Evolutionary conservation across 768 basidiomycete genomes (phyloP).

Genomic region (Boletus barrowsii): DNA sequence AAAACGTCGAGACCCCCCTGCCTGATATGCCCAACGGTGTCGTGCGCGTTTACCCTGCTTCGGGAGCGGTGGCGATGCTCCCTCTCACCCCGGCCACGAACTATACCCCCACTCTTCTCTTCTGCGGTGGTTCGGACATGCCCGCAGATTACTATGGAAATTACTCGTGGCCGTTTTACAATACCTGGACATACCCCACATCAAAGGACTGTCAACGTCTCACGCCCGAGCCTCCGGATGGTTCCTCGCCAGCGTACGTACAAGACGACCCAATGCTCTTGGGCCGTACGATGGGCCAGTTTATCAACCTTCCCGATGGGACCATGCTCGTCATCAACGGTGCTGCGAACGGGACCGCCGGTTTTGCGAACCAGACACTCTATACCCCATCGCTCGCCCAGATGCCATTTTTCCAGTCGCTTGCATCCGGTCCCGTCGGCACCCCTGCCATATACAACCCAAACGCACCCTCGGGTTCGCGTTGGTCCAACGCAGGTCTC

Average conservation of each 20-base stretch:
- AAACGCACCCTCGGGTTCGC: constrained; percentile 60
- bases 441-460: constrained; percentile 86
- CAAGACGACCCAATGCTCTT: constrained; percentile 76
- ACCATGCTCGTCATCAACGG: constrained; percentile 83
- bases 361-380: constrained; percentile 64
- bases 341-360: constrained; percentile 82
- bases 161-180: constrained; percentile 67
- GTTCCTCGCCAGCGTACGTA: constrained; percentile 54
- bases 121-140: constrained; percentile 89
- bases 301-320: constrained; percentile 78
- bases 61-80: constrained; percentile 85
- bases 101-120: constrained; percentile 79
- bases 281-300: constrained; percentile 88
- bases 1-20: constrained; percentile 57
- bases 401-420: constrained; percentile 70
- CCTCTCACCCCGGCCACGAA: constrained; percentile 88
- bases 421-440: constrained; percentile 77
- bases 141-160: constrained; percentile 70
- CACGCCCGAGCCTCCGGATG: constrained; percentile 78
- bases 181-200: constrained; percentile 71
- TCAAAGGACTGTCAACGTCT: constrained; percentile 77
- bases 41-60: constrained; percentile 84
- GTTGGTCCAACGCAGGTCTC: constrained; percentile 72
- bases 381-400: constrained; percentile 37
- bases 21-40: constrained; percentile 73